Percentiles rank a stretch among this genome's conserved stretches.
These are phyloP conservation scores for Fusarium bulbicola DNA, from an alignment of 2,329 filamentous ascomycete genomes.

Conservation along the genomic window DNA sequence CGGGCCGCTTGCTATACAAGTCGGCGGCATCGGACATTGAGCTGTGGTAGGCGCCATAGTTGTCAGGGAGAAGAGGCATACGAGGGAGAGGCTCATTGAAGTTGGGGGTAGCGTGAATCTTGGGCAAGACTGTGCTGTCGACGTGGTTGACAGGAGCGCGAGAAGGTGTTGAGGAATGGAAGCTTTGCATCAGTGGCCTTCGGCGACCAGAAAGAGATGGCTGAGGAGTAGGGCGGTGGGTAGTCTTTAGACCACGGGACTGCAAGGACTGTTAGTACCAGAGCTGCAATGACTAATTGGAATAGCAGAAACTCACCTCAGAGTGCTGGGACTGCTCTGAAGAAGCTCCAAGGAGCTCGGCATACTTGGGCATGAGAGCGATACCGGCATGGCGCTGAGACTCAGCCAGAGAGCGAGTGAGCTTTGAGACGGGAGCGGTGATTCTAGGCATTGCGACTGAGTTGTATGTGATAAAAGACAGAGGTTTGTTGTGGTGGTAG, in stretches of 20 bases:
- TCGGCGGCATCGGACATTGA: conserved; percentile 54
- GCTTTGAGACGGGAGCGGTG: conserved; percentile 59
- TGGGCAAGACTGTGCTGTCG: conserved; percentile 64
- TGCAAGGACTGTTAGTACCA: conserved; percentile 35
- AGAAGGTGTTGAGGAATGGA: conserved; percentile 59
- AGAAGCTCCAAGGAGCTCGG: conserved; percentile 53
- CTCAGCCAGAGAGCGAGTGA: conserved; percentile 57
- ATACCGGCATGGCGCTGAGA: conserved; percentile 53
- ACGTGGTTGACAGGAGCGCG: conserved; percentile 53
- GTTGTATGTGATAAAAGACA: background rate
- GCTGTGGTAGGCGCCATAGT: conserved; percentile 56
- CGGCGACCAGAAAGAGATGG: conserved; percentile 55
- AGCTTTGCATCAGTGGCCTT: conserved; percentile 71
- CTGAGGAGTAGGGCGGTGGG: conserved; percentile 58
- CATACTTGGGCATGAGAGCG: conserved; percentile 58
- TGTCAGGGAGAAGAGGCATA: conserved; percentile 69
- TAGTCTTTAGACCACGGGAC: conserved; percentile 56
- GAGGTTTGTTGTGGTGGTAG: background rate
- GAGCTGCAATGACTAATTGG: background rate
- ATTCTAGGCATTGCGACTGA: conserved; percentile 57
- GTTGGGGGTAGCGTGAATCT: conserved; percentile 46
- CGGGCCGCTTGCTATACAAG: conserved; percentile 55
- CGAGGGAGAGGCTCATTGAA: conserved; percentile 55
- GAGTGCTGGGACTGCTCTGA: conserved; percentile 44
- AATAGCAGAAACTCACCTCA: conserved; percentile 49